Evolutionary conservation across 768 basidiomycete species (phyloP).

Genomic region (Baorangia bicolor): DNA sequence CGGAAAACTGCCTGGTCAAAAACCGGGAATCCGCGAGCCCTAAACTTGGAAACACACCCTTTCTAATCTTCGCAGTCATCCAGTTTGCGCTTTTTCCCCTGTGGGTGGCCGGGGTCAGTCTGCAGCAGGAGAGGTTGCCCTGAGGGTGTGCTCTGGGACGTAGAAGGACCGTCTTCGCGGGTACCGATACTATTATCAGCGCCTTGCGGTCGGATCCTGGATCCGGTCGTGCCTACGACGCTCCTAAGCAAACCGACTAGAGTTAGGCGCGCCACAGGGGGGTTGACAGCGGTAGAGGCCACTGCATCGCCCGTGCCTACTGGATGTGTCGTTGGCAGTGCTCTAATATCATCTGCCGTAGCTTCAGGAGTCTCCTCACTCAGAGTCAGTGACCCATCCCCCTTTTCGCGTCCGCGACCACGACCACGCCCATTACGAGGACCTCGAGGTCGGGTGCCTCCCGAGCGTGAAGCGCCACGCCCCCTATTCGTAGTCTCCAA

Average conservation of each 20-base stretch:
- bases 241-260: not conserved
- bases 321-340: too few species aligned
- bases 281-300: not conserved
- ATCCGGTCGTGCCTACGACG: not conserved
- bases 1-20: not conserved
- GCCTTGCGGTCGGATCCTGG: not conserved
- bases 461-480: not conserved
- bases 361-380: not conserved
- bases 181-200: not conserved
- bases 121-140: too few species aligned
- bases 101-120: conserved; percentile 2
- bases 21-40: not conserved
- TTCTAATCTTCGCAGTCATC: conserved; percentile 8
- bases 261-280: not conserved
- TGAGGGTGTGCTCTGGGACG: not conserved
- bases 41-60: not conserved
- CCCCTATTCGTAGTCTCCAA: not conserved
- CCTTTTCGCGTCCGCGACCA: not conserved
- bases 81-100: conserved; percentile 27
- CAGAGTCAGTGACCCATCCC: not conserved
- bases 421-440: not conserved
- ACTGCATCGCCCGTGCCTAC: not conserved
- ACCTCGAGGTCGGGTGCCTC: not conserved
- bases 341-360: not conserved
- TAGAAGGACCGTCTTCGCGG: not conserved